Evolutionary conservation across 176 grass and related monocot species (phyloP), one percentile per base, ranked within the genome.

Genomic region (Phoenix dactylifera): DNA sequence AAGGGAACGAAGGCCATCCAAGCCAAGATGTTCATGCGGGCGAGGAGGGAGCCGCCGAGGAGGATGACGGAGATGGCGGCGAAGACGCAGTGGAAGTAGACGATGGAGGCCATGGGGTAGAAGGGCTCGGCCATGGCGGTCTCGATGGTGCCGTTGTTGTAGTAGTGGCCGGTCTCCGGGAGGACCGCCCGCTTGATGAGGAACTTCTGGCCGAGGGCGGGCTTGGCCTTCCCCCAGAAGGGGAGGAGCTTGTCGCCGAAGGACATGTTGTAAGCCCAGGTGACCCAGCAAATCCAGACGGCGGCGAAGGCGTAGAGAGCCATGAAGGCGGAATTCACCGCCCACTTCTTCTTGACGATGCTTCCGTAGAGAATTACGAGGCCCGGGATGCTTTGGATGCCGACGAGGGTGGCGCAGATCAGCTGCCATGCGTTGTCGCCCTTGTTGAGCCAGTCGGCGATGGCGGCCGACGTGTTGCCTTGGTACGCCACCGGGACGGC

Each of bases 271-370:
- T 89, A 95, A 19, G 58, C 91, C 91, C 91, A 96, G 30, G 61
- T 77, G 54, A 87, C 91, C 91, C 91, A 96, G 74, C 91, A 96
- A 16, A 96, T 57, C 91, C 83, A 82, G 4, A 96, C 86, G 52
- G 86, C 91, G 3, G 91, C 91, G 74, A 87, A 96, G 10, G 86
- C 91, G 62, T 88, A 96, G 26, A 96, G 69, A 52, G 91, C 91
- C 91, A 96, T 96, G 83, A 96, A 96, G 7, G 91, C 91, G 15
- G 83, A 87, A 72, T 96, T 96, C 0, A 96, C 87, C 0, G 91
- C 86, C 91, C 91, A 96, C 67, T 90, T 96, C 80, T 96, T 96
- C 82, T 96, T 96, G 1, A 96, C 91, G 57, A 96, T 96, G 78
- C 86, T 96, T 3, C 91, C 86, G 75, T 96, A 96, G 16, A 96